Evolutionary conservation across 805 yeast genomes (phyloP), one percentile per base, ranked within the genome.

Genomic region (Zygoascus biomembranicola): DNA sequence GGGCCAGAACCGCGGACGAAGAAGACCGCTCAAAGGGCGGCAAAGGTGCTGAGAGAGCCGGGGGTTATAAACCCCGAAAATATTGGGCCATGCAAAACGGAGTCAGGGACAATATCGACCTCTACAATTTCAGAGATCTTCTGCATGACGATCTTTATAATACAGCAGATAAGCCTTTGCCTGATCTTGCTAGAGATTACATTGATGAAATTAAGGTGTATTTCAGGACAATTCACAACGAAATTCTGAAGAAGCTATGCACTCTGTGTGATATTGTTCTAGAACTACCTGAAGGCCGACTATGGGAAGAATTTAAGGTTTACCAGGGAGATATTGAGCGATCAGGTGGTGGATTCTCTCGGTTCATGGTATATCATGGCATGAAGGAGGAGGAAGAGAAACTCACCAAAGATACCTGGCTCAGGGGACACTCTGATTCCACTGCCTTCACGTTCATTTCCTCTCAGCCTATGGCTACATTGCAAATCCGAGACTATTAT

Each of bases 301-400:
- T 74, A 11, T 73, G 66, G 64, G 61, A 67, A 16, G 69, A 69
- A 56, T 77, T 72, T 63, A 62, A 67, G 26, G 66, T 68, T 5
- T 47, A 55, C 10, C 68, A 63, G 16, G 68, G 67, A 20, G 69
- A 74, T 52, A 51, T 62, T 11, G 52, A 57, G 6, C 64, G 65
- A 26, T 69, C 73, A 1, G 79, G 78, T 0, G 68, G 71, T 39
- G 75, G 75, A 0, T 65, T 66, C 51, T 0, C 95, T 88, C 16
- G 95, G 79, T 71, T 94, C 90, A 67, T 94, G 99, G 64, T 94
- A 98, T 16, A 94, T 83, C 28, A 94, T 98, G 0, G 98, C 98
- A 47, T 94, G 90, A 9, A 95, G 84, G 28, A 94, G 85, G 65
- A 64, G 5, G 67, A 68, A 18, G 63, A 64, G 9, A 44, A 59